Conservation (phyloP, 2,329 filamentous ascomycete species). For the Verticillium nonalfalfae region DNA sequence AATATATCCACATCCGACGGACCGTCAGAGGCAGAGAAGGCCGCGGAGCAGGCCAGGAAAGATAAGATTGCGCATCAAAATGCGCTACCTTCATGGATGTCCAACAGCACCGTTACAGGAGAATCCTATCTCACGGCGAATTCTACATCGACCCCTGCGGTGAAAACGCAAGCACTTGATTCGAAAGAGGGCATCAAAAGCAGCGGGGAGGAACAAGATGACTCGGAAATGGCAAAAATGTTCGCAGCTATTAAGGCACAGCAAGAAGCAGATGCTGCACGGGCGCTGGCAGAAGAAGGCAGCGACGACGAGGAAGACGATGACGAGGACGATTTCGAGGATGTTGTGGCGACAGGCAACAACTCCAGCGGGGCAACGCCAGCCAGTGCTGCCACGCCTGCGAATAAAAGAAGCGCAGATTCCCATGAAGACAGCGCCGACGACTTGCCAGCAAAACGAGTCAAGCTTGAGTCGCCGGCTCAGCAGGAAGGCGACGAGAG, state of each 20-base stretch:
- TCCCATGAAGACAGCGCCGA: constrained; percentile 25
- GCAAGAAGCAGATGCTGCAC: constrained; percentile 39
- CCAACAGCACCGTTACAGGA: constrained; percentile 61
- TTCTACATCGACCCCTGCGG: constrained; percentile 21
- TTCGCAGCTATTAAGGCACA: constrained; percentile 61
- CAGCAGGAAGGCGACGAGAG: constrained; percentile 34
- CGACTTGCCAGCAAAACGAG: constrained; percentile 49
- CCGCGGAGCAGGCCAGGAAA: constrained; percentile 57
- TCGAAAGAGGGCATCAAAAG: constrained; percentile 36
- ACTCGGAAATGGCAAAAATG: constrained; percentile 57
- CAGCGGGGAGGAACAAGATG: constrained; percentile 41
- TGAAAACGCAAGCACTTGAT: constrained; percentile 38
- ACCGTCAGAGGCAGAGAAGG: constrained; percentile 59
- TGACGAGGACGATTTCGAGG: constrained; percentile 41
- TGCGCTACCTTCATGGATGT: constrained; percentile 65
- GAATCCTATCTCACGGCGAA: constrained; percentile 45
- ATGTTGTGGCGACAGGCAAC: constrained; percentile 34
- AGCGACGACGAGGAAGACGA: constrained; percentile 25
- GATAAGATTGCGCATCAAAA: constrained; percentile 63
- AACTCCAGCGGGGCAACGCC: constrained; percentile 24
- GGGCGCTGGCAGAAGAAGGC: constrained; percentile 19
- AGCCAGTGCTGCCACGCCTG: constrained; percentile 16
- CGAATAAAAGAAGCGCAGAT: constrained; percentile 26
- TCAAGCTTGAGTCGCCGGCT: constrained; percentile 48
- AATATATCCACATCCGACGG: constrained; percentile 62